phyloP scores from a whole-genome alignment of 345 rosid species.

The Camelina neglecta region DNA sequence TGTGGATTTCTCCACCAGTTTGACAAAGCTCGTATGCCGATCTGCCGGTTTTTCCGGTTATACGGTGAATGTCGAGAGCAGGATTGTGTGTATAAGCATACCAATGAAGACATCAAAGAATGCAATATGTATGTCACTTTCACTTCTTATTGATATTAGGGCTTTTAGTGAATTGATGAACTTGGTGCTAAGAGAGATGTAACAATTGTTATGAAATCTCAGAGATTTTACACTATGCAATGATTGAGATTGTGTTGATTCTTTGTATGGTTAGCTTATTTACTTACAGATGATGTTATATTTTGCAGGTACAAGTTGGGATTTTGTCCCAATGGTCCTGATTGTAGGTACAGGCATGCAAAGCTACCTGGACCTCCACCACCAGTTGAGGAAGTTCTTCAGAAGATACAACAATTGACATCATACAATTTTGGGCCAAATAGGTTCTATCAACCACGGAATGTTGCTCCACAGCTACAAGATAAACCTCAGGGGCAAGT shows the following conservation, averaged over 20 bases:
- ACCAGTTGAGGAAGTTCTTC: conserved; percentile 92
- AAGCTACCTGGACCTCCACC: conserved; percentile 97
- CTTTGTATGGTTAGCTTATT: background rate
- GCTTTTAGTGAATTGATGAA: background rate
- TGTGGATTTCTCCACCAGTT: conserved; percentile 98
- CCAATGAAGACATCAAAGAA: conserved; percentile 97
- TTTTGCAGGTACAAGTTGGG: conserved; percentile 89
- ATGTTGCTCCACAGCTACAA: conserved; percentile 58
- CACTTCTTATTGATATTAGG: conserved; percentile 1
- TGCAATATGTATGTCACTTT: conserved; percentile 78
- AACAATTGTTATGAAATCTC: background rate
- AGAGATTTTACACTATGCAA: background rate
- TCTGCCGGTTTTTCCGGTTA: conserved; percentile 83
- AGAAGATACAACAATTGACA: conserved; percentile 86
- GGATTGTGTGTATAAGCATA: conserved; percentile 96
- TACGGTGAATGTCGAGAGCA: conserved; percentile 98
- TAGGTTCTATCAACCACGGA: conserved; percentile 74
- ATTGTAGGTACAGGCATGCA: conserved; percentile 94
- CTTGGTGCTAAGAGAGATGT: background rate
- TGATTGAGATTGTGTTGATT: conserved; percentile 7
- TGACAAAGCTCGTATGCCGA: conserved; percentile 98
- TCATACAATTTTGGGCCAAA: conserved; percentile 70
- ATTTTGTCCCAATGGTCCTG: conserved; percentile 98
- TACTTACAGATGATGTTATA: conserved; percentile 14
- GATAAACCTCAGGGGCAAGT: conserved; percentile 74